Base-by-base conservation (phyloP, 495 filamentous ascomycete genomes). In the Aspergillus ellipticus region DNA sequence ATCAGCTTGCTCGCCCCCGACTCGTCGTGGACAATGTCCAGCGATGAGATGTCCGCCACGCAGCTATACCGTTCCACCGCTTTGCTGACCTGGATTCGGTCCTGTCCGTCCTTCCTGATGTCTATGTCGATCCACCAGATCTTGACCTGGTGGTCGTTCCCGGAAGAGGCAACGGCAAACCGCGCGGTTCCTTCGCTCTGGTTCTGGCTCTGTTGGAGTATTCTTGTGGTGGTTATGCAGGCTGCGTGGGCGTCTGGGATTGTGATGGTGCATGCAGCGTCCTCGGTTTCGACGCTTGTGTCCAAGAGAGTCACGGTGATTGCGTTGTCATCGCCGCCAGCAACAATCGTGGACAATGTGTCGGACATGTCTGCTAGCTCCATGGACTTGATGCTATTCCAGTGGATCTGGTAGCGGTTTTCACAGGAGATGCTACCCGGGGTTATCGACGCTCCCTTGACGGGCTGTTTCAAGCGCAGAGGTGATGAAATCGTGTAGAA, bases 291-390 rank as follows among this genome's bases (percentile, higher is more conserved):
- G 28, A 59, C 24, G 21, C 49, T 35, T 16, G 62, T 63, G 42
- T 52, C 46, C 42, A 85, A 54, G 24, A 80, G 71, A 1, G 84
- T 79, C 9, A 93, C 61, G 0, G 79, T 81, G 0, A 96, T 62
- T 3, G 87, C 85, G 59, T 92, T 91, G 61, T 96, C 92, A 59
- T 97, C 92, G 5, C 92, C 89, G 15, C 88, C 90, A 0, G 88
- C 87, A n/a, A 86, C 65, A 16, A 93, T 57, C 8, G 93, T 31
- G 26, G 74, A 78, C 2, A 53, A 45, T 0, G 57, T 58, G n/a
- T 59, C 63, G 1, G 64, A 73, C 1, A 69, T 51, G 2, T 61
- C 54, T 2, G 76, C 57, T 11, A 73, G 24, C 5, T 78, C 65
- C 22, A 85, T 49, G 3, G 75, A 70, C 67, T 92, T 92, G 62